A percentile compares a stretch with the other conserved stretches of the same genome.
These are phyloP conservation scores for Caryopteris hybrid DNA, from an alignment of 305 asterid genomes.

Conservation along the genomic window DNA sequence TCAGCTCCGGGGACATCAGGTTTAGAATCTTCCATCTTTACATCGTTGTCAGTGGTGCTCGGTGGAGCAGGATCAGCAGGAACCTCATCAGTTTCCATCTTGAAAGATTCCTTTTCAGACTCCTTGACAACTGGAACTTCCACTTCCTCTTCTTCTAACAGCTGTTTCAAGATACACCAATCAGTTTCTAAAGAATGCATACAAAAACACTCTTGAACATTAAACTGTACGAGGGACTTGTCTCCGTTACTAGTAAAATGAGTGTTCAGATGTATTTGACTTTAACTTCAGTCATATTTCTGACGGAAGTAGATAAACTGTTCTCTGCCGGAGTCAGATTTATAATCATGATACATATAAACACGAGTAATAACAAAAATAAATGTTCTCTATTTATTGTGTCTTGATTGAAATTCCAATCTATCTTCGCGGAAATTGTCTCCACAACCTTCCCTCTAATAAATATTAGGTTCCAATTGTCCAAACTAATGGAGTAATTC, in stretches of 20 bases:
- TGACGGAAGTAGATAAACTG: background rate
- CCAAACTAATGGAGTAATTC: background rate
- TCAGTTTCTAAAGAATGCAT: background rate
- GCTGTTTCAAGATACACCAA: constrained; percentile 34
- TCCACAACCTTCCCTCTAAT: background rate
- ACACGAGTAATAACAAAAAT: background rate
- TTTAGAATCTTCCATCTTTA: constrained; percentile 67
- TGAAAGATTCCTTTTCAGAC: constrained; percentile 39
- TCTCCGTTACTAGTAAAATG: background rate
- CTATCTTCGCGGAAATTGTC: no score
- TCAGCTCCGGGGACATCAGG: constrained; percentile 53
- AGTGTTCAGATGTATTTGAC: background rate
- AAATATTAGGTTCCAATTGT: background rate
- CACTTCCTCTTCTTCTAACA: constrained; percentile 80
- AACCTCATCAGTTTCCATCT: constrained; percentile 80
- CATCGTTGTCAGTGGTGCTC: constrained; percentile 50
- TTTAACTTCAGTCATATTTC: background rate
- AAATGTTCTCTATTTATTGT: background rate
- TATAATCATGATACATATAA: background rate
- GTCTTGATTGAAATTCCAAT: background rate
- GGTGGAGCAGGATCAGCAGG: constrained; percentile 38
- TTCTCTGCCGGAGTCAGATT: background rate
- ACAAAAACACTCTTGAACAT: background rate
- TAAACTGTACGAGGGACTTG: background rate
- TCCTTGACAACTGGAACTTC: constrained; percentile 67